phyloP scores from a whole-genome alignment of 768 basidiomycete genomes.

The Leccinellum luteum region DNA sequence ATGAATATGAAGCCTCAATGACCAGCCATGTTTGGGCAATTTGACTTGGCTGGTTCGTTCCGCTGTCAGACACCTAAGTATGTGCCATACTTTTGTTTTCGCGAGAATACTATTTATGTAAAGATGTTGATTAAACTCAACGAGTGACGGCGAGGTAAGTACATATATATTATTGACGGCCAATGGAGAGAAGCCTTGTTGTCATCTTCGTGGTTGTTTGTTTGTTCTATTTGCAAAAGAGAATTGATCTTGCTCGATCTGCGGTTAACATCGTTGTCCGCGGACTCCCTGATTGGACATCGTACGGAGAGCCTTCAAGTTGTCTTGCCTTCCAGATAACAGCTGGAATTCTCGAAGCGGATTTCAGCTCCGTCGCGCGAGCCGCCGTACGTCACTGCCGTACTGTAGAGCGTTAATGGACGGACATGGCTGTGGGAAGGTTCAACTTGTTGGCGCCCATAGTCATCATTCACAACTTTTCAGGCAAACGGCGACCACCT shows the following conservation, averaged over 20 bases:
- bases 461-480: not conserved
- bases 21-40: conserved; percentile 36
- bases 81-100: not conserved
- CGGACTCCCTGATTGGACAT: not conserved
- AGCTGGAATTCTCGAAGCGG: conserved; percentile 3
- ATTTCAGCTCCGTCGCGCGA: not conserved
- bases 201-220: not conserved
- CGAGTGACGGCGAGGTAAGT: not conserved
- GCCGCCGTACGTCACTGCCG: conserved; percentile 10
- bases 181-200: not conserved
- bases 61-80: conserved; percentile 49
- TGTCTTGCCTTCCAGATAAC: not conserved
- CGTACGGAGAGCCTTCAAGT: not conserved
- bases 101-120: not conserved
- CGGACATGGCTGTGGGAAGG: not conserved
- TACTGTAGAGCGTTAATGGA: conserved; percentile 5
- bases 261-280: not conserved
- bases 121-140: conserved; percentile 1
- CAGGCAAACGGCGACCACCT: not conserved
- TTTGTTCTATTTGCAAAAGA: not conserved
- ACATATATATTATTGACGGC: not conserved
- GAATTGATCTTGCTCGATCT: not conserved
- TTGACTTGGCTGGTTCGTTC: conserved; percentile 58
- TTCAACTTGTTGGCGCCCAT: not conserved
- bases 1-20: conserved; percentile 57